Conservation (phyloP, 2,329 filamentous ascomycete genomes). For the Akanthomyces dipterigenus region DNA sequence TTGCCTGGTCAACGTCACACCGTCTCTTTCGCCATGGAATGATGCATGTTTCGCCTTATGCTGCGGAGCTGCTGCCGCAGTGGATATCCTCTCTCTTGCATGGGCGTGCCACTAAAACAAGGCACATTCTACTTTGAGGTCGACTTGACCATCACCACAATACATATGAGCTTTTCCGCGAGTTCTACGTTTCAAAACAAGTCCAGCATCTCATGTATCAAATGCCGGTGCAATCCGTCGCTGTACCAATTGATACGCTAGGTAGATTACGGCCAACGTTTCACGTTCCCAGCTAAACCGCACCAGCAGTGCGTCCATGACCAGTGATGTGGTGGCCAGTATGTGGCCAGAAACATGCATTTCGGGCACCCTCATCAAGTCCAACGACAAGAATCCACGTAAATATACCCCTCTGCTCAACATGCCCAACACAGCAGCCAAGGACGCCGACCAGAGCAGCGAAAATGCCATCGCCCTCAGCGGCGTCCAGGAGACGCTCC, state of each 20-base stretch:
- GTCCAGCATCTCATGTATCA: neutral
- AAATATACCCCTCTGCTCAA: too few species aligned
- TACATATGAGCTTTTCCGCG: too few species aligned
- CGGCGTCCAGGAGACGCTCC: constrained; percentile 15
- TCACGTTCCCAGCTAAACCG: neutral
- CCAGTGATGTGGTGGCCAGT: too few species aligned
- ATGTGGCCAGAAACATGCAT: too few species aligned
- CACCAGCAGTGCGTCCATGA: neutral
- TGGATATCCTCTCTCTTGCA: neutral
- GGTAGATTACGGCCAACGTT: neutral
- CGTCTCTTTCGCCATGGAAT: neutral
- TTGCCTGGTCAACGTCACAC: neutral
- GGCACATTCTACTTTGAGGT: neutral
- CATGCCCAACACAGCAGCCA: neutral
- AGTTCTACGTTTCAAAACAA: neutral
- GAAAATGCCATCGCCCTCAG: neutral
- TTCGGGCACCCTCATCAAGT: neutral
- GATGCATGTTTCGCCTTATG: neutral
- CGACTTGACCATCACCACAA: too few species aligned
- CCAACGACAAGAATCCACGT: neutral
- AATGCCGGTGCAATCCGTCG: neutral
- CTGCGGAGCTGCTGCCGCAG: neutral
- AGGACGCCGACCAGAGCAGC: neutral
- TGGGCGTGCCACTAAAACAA: neutral
- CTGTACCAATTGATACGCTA: neutral